Percentiles rank a stretch among this genome's conserved stretches.
Conservation (phyloP, 371 early-diverging fungal species). For the Haplosporangium sp. region DNA sequence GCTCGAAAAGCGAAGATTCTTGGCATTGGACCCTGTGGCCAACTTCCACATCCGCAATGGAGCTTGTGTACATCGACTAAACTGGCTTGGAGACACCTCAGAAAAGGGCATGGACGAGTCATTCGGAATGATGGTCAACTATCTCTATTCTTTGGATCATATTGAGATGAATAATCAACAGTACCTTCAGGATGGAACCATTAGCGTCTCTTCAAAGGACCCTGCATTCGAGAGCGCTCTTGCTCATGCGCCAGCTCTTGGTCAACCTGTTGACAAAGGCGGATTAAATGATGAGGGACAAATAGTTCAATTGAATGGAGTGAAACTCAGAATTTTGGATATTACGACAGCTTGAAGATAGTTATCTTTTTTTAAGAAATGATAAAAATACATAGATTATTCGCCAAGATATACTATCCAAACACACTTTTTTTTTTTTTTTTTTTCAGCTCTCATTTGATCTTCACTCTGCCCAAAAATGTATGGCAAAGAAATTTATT, state of each 20-base stretch:
- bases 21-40: slow-evolving; percentile 86
- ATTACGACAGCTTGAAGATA: slow-evolving; percentile 31
- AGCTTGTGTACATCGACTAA: slow-evolving; percentile 83
- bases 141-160: slow-evolving; percentile 74
- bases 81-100: slow-evolving; percentile 87
- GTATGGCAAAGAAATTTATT: too few species aligned
- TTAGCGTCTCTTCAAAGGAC: slow-evolving; percentile 60
- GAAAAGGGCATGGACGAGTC: slow-evolving; percentile 81
- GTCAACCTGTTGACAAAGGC: slow-evolving; percentile 4
- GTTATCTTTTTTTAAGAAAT: neutral
- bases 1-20: slow-evolving; percentile 67
- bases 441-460: too few species aligned
- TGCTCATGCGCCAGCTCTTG: neutral
- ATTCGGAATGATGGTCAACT: slow-evolving; percentile 92
- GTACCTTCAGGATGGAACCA: slow-evolving; percentile 75
- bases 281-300: slow-evolving; percentile 19
- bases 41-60: slow-evolving; percentile 94
- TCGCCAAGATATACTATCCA: too few species aligned
- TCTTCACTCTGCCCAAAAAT: too few species aligned
- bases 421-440: too few species aligned
- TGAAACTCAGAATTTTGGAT: slow-evolving; percentile 27
- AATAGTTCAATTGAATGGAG: slow-evolving; percentile 25
- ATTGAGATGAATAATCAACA: slow-evolving; percentile 81
- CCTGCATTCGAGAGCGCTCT: slow-evolving; percentile 14
- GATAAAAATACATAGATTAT: too few species aligned